Base-by-base conservation (phyloP, 257 asterid genomes). In the Nicotiana obtusifolia region DNA sequence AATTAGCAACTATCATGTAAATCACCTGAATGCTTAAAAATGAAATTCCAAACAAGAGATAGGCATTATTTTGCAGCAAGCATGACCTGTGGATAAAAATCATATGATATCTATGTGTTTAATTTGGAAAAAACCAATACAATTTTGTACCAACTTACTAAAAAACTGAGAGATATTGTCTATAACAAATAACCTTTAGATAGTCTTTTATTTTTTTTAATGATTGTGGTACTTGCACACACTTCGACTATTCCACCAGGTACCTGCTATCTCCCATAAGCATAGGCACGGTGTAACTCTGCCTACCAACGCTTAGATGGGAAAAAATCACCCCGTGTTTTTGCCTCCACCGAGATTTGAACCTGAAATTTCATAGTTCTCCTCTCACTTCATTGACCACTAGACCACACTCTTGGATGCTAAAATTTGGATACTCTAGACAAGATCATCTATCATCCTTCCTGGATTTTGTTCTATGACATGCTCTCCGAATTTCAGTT, bases 401-500 rank as follows among this genome's bases (percentile, higher is more conserved):
- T 41, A 41, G 47, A 41, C 11, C 3, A 41, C 47, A 7, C 47
- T 41, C 47, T 41, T 41, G 47, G 10, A 41, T 41, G 3, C 47
- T 41, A 77, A 53, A 76, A 15, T 53, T 68, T 64, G 69, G 52
- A 69, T 60, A 37, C 64, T 81, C 37, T 33, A 67, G 76, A 24
- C 49, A 76, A 30, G 61, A 80, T 31, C 60, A 71, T 30, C 80
- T 15, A 75, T 75, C 78, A 75, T 49, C 80, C 2, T 75, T 75
- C 62, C 80, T 49, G 44, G 80, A 75, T 75, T 49, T 75, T 47
- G 41, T 49, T 24, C 44, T 26, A 24, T 26, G 62, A 17, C 26
- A 24, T 2, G 5, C 44, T 24, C 49, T 8, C 37, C 41, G 11
- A 15, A 47, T 1, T 47, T 24, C 44, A 49, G 80, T 56, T 56